Conservation (phyloP, 805 yeast species). For the Lipomyces starkeyi region DNA sequence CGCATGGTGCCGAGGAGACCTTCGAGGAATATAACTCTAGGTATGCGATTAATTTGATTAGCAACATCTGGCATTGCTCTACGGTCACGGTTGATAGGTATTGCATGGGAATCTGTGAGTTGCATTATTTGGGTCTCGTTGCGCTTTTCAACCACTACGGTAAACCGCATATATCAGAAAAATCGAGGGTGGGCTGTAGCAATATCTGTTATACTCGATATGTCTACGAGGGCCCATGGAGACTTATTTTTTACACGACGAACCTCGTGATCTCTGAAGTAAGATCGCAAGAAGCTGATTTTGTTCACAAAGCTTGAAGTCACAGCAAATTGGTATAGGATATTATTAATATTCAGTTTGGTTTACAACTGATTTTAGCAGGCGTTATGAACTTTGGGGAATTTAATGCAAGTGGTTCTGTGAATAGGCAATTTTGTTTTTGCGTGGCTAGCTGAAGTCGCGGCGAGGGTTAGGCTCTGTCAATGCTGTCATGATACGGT, state of each 20-base stretch:
- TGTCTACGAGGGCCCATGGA: neutral
- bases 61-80: neutral
- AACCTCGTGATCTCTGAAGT: neutral
- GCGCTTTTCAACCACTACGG: neutral
- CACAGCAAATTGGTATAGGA: neutral
- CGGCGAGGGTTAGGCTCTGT: no score
- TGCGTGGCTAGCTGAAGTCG: no score
- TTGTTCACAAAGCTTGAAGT: neutral
- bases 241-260: neutral
- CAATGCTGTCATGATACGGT: neutral
- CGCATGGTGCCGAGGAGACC: conserved; percentile 83
- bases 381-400: neutral
- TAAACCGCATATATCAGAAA: neutral
- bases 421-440: neutral
- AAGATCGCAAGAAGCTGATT: neutral
- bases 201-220: neutral
- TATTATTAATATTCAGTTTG: neutral
- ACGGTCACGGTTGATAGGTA: neutral
- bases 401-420: neutral
- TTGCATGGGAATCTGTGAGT: neutral
- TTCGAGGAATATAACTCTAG: conserved; percentile 91
- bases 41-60: conserved; percentile 49
- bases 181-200: neutral
- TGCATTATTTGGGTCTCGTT: neutral
- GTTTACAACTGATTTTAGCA: neutral